Percentiles rank a stretch among this genome's conserved stretches.
Evolutionary conservation across 192 early-diverging fungal species (phyloP).

Genomic region (Funneliformis mosseae): DNA sequence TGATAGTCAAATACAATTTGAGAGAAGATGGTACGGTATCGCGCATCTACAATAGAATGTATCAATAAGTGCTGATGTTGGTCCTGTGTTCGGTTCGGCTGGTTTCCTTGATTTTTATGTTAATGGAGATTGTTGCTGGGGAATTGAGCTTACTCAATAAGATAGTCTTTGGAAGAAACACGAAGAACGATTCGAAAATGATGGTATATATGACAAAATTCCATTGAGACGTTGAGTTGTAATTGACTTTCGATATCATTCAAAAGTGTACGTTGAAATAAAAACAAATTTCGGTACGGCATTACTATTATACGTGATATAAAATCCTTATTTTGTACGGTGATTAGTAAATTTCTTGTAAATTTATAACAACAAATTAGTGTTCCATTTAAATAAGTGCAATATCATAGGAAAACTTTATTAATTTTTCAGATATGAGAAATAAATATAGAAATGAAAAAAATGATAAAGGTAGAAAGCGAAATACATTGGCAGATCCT

Average conservation of each 20-base stretch:
- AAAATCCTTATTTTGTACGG: no score
- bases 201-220: conserved; percentile 16
- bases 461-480: no score
- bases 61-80: conserved; percentile 25
- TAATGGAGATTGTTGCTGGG: conserved; percentile 29
- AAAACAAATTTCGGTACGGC: no score
- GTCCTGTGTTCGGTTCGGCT: conserved; percentile 20
- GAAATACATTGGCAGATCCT: no score
- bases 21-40: conserved; percentile 46
- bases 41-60: conserved; percentile 2
- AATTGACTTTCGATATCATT: conserved; percentile 27
- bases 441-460: no score
- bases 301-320: no score
- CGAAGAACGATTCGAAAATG: conserved; percentile 23
- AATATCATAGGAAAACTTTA: no score
- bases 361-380: no score
- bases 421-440: no score
- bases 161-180: conserved; percentile 13
- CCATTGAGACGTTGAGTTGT: conserved; percentile 18
- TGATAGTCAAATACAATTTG: conserved; percentile 7
- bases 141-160: conserved; percentile 16
- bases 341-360: no score
- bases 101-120: conserved; percentile 34
- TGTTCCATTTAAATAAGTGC: no score
- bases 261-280: no score